A percentile compares a stretch with the other conserved stretches of the same genome.
These are phyloP conservation scores for Wickerhamiella pararugosa DNA, from an alignment of 1,139 yeast genomes.

Conservation along the genomic window DNA sequence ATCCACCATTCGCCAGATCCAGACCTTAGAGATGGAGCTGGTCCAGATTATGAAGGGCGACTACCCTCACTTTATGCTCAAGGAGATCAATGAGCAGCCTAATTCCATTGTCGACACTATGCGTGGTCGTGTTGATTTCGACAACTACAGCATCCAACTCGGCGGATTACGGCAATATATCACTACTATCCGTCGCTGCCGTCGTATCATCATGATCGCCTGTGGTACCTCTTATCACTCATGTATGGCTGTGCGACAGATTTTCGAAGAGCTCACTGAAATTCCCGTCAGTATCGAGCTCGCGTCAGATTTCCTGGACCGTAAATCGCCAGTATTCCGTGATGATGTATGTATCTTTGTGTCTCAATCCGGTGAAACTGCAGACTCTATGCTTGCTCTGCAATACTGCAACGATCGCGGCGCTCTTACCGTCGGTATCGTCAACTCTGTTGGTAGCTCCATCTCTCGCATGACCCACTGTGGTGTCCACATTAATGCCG, in stretches of 20 bases:
- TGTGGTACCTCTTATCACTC: constrained; percentile 99
- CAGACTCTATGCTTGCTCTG: constrained; percentile 93
- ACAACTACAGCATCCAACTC: constrained; percentile 54
- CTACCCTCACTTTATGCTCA: constrained; percentile 94
- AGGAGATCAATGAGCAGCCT: constrained; percentile 97
- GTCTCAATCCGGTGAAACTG: constrained; percentile 98
- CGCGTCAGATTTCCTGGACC: constrained; percentile 94
- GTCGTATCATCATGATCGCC: constrained; percentile 95
- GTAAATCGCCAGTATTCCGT: constrained; percentile 90
- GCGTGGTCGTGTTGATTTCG: constrained; percentile 98
- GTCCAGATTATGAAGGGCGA: constrained; percentile 98
- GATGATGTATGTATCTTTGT: constrained; percentile 97
- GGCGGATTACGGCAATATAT: constrained; percentile 85
- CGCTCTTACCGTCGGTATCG: constrained; percentile 94
- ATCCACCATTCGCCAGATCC: constrained; percentile 86
- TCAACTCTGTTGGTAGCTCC: constrained; percentile 86
- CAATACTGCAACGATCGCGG: constrained; percentile 96
- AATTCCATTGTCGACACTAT: constrained; percentile 95
- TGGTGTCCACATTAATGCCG: constrained; percentile 99
- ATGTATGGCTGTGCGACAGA: constrained; percentile 90
- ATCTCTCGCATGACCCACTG: constrained; percentile 94
- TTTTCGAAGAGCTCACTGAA: constrained; percentile 92
- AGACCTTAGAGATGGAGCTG: constrained; percentile 91
- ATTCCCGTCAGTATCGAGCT: constrained; percentile 92
- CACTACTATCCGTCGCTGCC: constrained; percentile 82